A percentile compares a stretch with the other conserved stretches of the same genome.
Evolutionary conservation across 208 protist species (phyloP).

Genomic region (Tritrichomonas musculus): DNA sequence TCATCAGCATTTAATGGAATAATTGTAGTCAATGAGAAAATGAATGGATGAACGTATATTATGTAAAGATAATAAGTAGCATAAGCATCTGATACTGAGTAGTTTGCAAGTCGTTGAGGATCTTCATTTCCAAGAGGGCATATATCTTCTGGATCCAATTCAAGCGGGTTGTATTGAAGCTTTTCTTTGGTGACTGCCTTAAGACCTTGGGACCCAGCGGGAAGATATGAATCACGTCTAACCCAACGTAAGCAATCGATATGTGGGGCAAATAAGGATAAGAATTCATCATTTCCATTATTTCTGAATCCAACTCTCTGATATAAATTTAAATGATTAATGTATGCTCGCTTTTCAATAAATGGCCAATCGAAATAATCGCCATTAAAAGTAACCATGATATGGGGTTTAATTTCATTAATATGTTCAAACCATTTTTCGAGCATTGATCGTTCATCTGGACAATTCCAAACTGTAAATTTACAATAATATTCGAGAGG

Average conservation of each 20-base stretch:
- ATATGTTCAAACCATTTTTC: constrained; percentile 90
- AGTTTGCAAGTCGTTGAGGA: constrained; percentile 92
- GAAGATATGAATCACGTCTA: constrained; percentile 98
- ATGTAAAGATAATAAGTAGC: constrained; percentile 99
- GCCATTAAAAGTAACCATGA: constrained; percentile 99
- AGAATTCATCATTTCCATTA: constrained; percentile 70
- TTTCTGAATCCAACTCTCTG: constrained; percentile 48
- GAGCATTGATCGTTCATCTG: constrained; percentile 64
- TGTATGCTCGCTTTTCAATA: constrained; percentile 76
- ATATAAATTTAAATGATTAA: constrained; percentile 52
- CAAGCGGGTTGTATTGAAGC: constrained; percentile 96
- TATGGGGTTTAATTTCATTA: constrained; percentile 76
- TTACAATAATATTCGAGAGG: constrained; percentile 91
- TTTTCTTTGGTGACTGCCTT: constrained; percentile 80
- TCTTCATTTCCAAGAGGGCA: constrained; percentile 77
- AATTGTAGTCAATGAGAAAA: constrained; percentile 99
- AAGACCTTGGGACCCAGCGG: constrained; percentile 56
- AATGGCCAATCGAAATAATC: constrained; percentile 99
- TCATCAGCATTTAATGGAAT: constrained; percentile 97
- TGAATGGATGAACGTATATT: constrained; percentile 98
- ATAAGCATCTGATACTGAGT: constrained; percentile 99
- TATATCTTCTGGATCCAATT: constrained; percentile 99
- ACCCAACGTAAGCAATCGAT: constrained; percentile 99
- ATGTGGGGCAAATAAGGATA: constrained; percentile 76
- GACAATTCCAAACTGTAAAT: constrained; percentile 70